Base-by-base conservation (phyloP, 2,329 filamentous ascomycete genomes). In the Aspergillus sp. region DNA sequence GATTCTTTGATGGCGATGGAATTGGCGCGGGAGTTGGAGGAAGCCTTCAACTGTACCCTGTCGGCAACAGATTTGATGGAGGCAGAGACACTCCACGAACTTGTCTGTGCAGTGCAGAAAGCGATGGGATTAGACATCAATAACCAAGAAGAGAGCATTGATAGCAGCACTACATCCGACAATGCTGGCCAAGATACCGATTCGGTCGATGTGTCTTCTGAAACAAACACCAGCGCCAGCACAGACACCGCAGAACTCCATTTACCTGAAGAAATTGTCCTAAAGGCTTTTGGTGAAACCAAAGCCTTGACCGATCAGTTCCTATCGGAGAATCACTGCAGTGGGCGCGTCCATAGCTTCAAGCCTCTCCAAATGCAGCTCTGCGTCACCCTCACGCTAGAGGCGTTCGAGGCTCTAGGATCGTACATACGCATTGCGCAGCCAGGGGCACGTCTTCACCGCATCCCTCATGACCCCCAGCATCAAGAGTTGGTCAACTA, bases 1-100 rank as follows among this genome's bases (percentile, higher is more conserved):
- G 81, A 84, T 66, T 84, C 81, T 0, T 71, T 84, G 0, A 79
- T 82, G 75, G 79, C 74, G 0, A 83, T 82, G 78, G 81, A 84
- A 64, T 63, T 84, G 52, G 74, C 70, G 0, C 71, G 72, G 1
- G 81, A 83, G 55, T 63, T 82, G 3, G 76, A 81, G 49, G 55
- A 58, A 1, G 63, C 64, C 0, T 81, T 83, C 60, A 70, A 74
- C 4, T 71, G 70, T 53, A 71, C 68, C 0, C 55, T 79, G 4
- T 52, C 66, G 4, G 61, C 61, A 7, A 66, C 65, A 1, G 65
- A 74, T 25, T 54, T 74, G 2, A 67, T 76, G 57, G 67, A 73
- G 8, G 65, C 74, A 10, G 70, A 69, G 4, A 69, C 70, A n/a
- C 66, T 77, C 54, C 62, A 57, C 8, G 65, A 71, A 47, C 62